Base-by-base conservation (phyloP, 768 basidiomycete genomes). In the Auriculariales sp. region DNA sequence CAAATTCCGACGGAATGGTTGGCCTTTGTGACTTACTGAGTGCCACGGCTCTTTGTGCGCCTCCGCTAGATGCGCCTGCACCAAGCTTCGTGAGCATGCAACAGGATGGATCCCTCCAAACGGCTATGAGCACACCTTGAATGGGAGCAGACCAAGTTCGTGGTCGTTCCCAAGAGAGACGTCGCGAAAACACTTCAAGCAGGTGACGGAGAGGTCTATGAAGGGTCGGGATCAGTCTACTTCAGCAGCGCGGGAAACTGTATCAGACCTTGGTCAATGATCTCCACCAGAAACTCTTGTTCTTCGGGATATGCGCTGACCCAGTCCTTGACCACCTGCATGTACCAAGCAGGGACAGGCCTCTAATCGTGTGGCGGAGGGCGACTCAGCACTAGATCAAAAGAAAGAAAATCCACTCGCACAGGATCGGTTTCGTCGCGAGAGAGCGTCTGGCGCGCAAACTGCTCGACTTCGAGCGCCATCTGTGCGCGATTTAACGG, bases 271-370 rank as follows among this genome's bases (percentile, higher is more conserved):
- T 32, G 33, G 22, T 52, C 54, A 27, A 39, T 24, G 30, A 46
- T 29, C 30, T 55, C 51, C 24, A 53, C 53, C n/a, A 50, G 34
- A 34, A 55, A 55, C 15, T 55, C 39, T 39, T 46, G 45, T 42
- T 55, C 54, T 2, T 50, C 35, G 17, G 54, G 54, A 32, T 55
- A 32, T 22, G 6, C 30, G 11, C 34, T 14, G 22, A 55, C 44
- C 30, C 49, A 49, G 11, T 46, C 30, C 4, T 17, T n/a, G 14
- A 55, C 28, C 22, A 34, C 31, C 27, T 44, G 25, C 7, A 52
- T 19, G 45, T 55, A 55, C 12, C 31, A n/a, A 32, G 42, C 24
- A 35, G 54, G 48, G n/a, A 49, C 24, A 14, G 32, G 27, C 9
- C 32, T 22, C 17, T 14, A 12, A 28, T 49, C 54, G n/a, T 42